A percentile compares a stretch with the other conserved stretches of the same genome.
phyloP scores from a whole-genome alignment of 2,329 filamentous ascomycete species.

The Stachybotrys elegans region DNA sequence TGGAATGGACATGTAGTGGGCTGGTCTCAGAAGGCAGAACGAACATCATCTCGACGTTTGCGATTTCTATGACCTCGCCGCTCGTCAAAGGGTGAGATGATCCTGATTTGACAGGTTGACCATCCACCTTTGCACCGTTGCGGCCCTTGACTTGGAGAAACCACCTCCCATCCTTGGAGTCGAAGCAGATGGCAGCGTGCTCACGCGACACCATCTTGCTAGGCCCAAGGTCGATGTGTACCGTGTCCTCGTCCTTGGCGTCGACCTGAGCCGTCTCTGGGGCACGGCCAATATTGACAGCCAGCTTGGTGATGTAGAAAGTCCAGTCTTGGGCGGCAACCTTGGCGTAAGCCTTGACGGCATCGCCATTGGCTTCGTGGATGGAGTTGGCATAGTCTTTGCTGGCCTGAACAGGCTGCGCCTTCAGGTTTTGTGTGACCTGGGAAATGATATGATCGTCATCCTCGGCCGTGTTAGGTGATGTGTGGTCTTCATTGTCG shows the following conservation, averaged over 20 bases:
- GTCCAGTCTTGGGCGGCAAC: constrained; percentile 80
- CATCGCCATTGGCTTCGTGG: constrained; percentile 56
- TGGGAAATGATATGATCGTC: constrained; percentile 53
- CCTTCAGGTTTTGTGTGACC: constrained; percentile 47
- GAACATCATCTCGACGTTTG: constrained; percentile 97
- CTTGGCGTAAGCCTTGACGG: constrained; percentile 73
- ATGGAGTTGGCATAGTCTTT: constrained; percentile 59
- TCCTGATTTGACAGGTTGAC: constrained; percentile 62
- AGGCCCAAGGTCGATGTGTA: constrained; percentile 87
- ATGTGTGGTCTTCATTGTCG: constrained; percentile 30
- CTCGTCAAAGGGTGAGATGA: constrained; percentile 65
- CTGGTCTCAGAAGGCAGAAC: constrained; percentile 74
- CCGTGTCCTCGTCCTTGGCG: constrained; percentile 41
- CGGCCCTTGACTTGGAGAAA: constrained; percentile 82
- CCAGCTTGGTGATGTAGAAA: constrained; percentile 73
- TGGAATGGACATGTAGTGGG: constrained; percentile 62
- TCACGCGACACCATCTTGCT: constrained; percentile 76
- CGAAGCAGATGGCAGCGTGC: constrained; percentile 71
- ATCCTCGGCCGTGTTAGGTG: constrained; percentile 35
- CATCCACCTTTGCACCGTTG: constrained; percentile 85
- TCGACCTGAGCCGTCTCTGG: constrained; percentile 42
- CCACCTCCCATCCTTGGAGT: constrained; percentile 68
- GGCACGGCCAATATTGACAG: constrained; percentile 70
- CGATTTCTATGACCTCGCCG: constrained; percentile 87
- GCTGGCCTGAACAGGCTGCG: constrained; percentile 50